Base-by-base conservation (phyloP, 1,284 basidiomycete genomes). In the Malassezia arunalokei region DNA sequence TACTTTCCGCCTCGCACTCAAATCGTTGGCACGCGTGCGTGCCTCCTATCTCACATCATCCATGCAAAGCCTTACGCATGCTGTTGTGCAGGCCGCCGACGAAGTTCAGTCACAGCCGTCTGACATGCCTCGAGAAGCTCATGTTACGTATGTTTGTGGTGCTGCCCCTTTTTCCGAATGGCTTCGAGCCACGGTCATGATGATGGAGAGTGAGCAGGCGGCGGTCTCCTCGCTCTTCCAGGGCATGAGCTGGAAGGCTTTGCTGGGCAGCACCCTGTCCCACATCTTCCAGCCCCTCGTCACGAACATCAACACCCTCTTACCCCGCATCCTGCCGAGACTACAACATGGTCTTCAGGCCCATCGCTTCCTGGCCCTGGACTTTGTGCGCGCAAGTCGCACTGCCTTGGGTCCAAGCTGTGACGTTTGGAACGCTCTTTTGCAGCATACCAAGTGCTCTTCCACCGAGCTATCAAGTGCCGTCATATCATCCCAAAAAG, bases 321-420 rank as follows among this genome's bases (percentile, higher is more conserved):
- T 68, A 14, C 35, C 57, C 17, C 49, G 58, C 1, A 49, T 68
- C 6, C 57, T 63, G 51, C 33, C 67, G 58, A 33, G 56, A 60
- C 27, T 60, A 58, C 30, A 57, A 56, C 30, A 60, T 61, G 39
- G 43, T 56, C 41, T 60, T 41, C 8, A 64, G 57, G 39, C 53
- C 6, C 67, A 71, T 20, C 68, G 62, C 12, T 58, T 68, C 15
- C 61, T 72, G 42, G 48, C 61, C 28, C 47, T 65, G n/a, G 63
- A 63, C 40, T 51, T 63, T 33, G 55, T 65, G 14, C 56, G 57
- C 5, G 54, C 56, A 3, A 35, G 58, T 15, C 59, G 58, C 3
- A 43, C 46, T 6, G 46, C 59, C 30, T 46, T 67, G 11, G 40
- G 64, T 5, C 29, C 50, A 0, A 54, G 60, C 11, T 50, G 54